Conservation (phyloP, 352 stramenopile species). For the Pythium biforme region DNA sequence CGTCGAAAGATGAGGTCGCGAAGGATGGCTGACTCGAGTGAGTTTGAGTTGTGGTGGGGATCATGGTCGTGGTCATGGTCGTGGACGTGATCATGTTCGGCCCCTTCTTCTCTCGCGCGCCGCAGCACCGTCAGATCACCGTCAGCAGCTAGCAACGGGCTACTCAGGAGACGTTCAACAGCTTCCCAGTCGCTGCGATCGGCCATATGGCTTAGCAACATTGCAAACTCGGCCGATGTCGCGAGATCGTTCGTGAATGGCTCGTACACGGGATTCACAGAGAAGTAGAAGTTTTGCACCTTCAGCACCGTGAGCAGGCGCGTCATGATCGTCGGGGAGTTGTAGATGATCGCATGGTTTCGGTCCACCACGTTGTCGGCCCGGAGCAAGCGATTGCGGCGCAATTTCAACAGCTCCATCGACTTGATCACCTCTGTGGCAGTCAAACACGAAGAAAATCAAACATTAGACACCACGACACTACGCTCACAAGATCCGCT, state of each 20-base stretch:
- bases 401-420: slow-evolving; percentile 89
- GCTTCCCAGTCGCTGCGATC: slow-evolving; percentile 76
- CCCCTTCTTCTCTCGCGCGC: slow-evolving; percentile 4
- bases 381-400: slow-evolving; percentile 72
- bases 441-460: neutral
- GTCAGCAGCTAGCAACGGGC: slow-evolving; percentile 40
- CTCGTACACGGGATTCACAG: slow-evolving; percentile 78
- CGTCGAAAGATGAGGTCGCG: slow-evolving; percentile 76
- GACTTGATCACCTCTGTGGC: slow-evolving; percentile 91
- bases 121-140: slow-evolving; percentile 61
- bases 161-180: slow-evolving; percentile 60
- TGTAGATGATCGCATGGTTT: slow-evolving; percentile 94
- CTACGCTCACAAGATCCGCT: no score
- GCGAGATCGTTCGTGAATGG: slow-evolving; percentile 78
- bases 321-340: slow-evolving; percentile 67
- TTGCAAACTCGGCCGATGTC: slow-evolving; percentile 80
- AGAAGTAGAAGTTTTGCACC: slow-evolving; percentile 87
- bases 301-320: slow-evolving; percentile 71
- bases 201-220: slow-evolving; percentile 70
- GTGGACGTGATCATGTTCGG: slow-evolving; percentile 17
- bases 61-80: slow-evolving; percentile 30
- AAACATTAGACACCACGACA: no score
- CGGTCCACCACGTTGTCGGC: slow-evolving; percentile 88
- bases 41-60: slow-evolving; percentile 44
- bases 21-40: slow-evolving; percentile 66